Percentiles rank a stretch among this genome's conserved stretches.
Evolutionary conservation across 2,329 filamentous ascomycete species (phyloP).

Genomic region (Trichoderma oligosporum): DNA sequence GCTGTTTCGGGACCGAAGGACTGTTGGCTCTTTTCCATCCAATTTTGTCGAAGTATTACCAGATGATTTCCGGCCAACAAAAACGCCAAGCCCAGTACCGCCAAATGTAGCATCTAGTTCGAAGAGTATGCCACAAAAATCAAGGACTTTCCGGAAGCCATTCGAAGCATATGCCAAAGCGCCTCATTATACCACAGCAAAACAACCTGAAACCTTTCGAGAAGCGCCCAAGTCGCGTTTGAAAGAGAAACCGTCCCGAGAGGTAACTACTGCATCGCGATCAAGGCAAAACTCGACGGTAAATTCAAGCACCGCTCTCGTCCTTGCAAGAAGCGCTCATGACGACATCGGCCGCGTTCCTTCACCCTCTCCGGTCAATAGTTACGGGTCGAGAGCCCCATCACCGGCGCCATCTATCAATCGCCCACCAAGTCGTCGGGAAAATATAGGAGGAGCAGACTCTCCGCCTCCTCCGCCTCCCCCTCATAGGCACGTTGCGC

Average conservation of each 20-base stretch:
- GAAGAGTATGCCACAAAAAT: conserved; percentile 54
- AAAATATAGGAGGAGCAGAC: conserved; percentile 40
- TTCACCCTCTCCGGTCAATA: conserved; percentile 27
- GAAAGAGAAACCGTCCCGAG: conserved; percentile 26
- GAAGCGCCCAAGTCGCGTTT: conserved; percentile 42
- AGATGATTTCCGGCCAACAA: conserved; percentile 75
- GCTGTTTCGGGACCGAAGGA: conserved; percentile 81
- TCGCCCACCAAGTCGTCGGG: conserved; percentile 26
- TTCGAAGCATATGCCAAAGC: conserved; percentile 65
- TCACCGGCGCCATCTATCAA: conserved; percentile 26
- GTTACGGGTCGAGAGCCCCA: conserved; percentile 33
- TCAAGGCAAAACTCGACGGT: conserved; percentile 21
- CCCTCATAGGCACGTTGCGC: conserved; percentile 68
- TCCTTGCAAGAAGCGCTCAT: conserved; percentile 29
- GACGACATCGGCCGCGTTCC: conserved; percentile 22
- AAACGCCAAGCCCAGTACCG: conserved; percentile 58
- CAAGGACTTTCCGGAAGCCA: conserved; percentile 61
- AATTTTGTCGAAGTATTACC: conserved; percentile 94
- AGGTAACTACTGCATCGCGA: conserved; percentile 24
- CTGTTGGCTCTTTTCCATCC: conserved; percentile 89
- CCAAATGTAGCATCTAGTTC: conserved; percentile 52
- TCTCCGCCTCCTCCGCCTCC: conserved; percentile 77
- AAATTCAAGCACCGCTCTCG: conserved; percentile 25
- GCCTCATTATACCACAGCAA: conserved; percentile 61
- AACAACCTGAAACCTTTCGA: conserved; percentile 56